Base-by-base conservation (phyloP, 2,329 filamentous ascomycete species). In the Thielaviopsis euricoi region DNA sequence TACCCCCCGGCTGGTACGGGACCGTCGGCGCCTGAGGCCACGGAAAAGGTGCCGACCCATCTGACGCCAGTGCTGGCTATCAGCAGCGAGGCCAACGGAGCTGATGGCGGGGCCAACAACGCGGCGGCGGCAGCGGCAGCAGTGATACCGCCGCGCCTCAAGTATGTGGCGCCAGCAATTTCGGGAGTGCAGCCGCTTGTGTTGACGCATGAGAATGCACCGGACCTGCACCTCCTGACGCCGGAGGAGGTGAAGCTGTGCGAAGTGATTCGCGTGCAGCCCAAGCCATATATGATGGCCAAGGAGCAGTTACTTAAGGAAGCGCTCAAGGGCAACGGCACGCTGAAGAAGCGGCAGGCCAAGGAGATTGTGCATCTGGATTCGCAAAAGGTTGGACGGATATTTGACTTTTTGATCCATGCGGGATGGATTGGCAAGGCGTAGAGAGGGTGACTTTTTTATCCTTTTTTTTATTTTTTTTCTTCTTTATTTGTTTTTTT, bases 321-420 rank as follows among this genome's bases (percentile, higher is more conserved):
- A 68, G 88, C 91, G 0, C 80, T 95, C 68, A 93, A 91, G 71
- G 83, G 84, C 60, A 91, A 93, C 60, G 93, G 93, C 0, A 80
- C 78, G 13, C 72, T 98, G 7, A 97, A 95, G 76, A 95, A 93
- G 78, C 97, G 96, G 72, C 85, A 91, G 64, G 89, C 89, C 1
- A 87, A 85, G 67, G 87, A 94, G 66, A 84, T 97, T 25, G 90
- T 86, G 67, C 71, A 83, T 67, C 79, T 97, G 56, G 91, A 97
- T 66, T 80, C 82, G 10, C 86, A 86, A 62, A 97, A 96, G 69
- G 85, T 87, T 0, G 84, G 86, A 19, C 79, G 88, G 63, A 82
- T 97, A 59, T 96, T 91, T 71, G 93, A 97, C 69, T 97, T 96
- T 68, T 90, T 96, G 73, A 87, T 95, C 62, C 87, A 89, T 67